Percentiles rank a stretch among this genome's conserved stretches.
These are phyloP conservation scores for Calonectria fujianensis DNA, from an alignment of 2,329 filamentous ascomycete genomes.

Conservation along the genomic window DNA sequence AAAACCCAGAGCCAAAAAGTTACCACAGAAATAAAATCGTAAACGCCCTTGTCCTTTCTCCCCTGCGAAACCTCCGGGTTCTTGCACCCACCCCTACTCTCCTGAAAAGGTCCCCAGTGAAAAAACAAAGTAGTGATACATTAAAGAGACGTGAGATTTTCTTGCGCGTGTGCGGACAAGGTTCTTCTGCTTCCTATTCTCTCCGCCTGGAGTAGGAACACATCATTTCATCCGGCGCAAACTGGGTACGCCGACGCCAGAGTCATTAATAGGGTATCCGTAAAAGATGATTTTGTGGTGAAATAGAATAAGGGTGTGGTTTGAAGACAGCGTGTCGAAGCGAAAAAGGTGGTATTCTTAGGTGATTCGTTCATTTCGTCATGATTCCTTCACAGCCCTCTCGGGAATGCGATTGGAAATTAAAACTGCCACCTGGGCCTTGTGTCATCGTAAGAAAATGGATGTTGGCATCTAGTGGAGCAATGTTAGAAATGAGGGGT, in stretches of 20 bases:
- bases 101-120: conserved; percentile 9
- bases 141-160: conserved; percentile 11
- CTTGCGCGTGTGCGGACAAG: conserved; percentile 5
- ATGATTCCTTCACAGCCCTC: conserved; percentile 34
- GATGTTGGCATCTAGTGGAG: conserved; percentile 10
- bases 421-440: conserved; percentile 17
- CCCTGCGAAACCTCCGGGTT: conserved; percentile 30
- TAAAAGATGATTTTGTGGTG: conserved; percentile 22
- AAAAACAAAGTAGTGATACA: conserved; percentile 8
- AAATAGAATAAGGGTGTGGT: conserved; percentile 25
- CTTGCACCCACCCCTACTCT: neutral
- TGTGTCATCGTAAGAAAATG: neutral
- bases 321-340: conserved; percentile 34
- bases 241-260: conserved; percentile 38
- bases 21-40: conserved; percentile 7
- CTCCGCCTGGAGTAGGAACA: neutral
- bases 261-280: conserved; percentile 39
- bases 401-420: conserved; percentile 24
- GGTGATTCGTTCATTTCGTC: conserved; percentile 45
- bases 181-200: conserved; percentile 1
- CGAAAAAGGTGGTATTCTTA: conserved; percentile 24
- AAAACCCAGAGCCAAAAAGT: conserved; percentile 8
- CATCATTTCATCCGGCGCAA: conserved; percentile 12
- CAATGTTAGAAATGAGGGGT: conserved; percentile 12
- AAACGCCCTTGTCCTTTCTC: conserved; percentile 2